These are phyloP conservation scores for Leccinum ambiguum DNA, from an alignment of 1,284 basidiomycete species.

Conservation along the genomic window DNA sequence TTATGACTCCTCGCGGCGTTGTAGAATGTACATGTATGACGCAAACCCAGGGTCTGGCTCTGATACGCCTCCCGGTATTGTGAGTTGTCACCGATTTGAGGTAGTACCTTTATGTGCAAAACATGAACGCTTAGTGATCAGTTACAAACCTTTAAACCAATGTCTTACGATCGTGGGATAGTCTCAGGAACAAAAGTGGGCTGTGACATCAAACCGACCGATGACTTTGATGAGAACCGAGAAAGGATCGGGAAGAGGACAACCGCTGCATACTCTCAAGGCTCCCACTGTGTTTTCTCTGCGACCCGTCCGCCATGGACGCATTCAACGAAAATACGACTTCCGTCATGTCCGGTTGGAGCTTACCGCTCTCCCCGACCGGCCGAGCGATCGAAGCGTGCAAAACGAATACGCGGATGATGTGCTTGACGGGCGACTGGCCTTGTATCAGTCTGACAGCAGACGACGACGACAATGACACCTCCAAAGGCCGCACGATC, in stretches of 20 bases:
- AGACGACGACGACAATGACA: constrained; percentile 6
- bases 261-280: constrained; percentile 78
- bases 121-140: no score
- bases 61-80: no score
- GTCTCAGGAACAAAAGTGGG: constrained; percentile 75
- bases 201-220: constrained; percentile 38
- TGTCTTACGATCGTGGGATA: no score
- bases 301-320: constrained; percentile 63
- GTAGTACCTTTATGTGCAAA: no score
- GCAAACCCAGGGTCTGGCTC: no score
- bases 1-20: no score
- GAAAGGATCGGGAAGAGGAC: neutral
- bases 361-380: constrained; percentile 64
- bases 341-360: no score
- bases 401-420: constrained; percentile 82
- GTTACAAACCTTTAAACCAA: no score
- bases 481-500: constrained; percentile 67
- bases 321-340: constrained; percentile 79
- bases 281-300: constrained; percentile 52
- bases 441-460: constrained; percentile 1
- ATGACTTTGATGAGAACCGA: neutral
- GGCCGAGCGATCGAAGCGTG: constrained; percentile 89
- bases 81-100: no score
- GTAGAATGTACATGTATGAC: no score
- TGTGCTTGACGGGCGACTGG: constrained; percentile 73